phyloP scores from a whole-genome alignment of 352 stramenopile species.

The Phytophthora tentaculata region DNA sequence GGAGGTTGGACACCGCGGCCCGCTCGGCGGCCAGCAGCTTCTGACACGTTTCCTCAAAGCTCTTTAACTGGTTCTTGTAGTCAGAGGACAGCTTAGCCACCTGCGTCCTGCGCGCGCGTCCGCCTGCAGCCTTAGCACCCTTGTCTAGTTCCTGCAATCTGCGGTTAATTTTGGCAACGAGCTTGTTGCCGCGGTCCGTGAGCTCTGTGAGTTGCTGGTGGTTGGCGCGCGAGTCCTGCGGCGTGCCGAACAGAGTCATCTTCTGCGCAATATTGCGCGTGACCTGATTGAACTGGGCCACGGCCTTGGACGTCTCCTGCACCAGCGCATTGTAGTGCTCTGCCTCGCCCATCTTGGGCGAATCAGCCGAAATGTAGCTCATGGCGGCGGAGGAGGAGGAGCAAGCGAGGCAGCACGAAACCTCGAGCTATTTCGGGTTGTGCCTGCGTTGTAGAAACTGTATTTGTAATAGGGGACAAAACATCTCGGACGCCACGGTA shows the following conservation, averaged over 20 bases:
- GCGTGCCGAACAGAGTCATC: conserved; percentile 63
- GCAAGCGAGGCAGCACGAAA: neutral
- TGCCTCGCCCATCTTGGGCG: conserved; percentile 51
- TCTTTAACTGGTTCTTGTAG: conserved; percentile 70
- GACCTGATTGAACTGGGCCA: conserved; percentile 64
- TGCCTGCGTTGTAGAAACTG: conserved; percentile 5
- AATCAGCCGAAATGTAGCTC: conserved; percentile 62
- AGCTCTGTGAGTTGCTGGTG: conserved; percentile 70
- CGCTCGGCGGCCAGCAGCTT: conserved; percentile 55
- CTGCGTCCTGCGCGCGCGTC: conserved; percentile 53
- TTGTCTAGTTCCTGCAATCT: conserved; percentile 56
- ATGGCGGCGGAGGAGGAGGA: conserved; percentile 3
- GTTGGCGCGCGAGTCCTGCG: conserved; percentile 64
- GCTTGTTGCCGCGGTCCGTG: conserved; percentile 63
- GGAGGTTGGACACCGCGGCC: conserved; percentile 55
- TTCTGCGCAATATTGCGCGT: conserved; percentile 70
- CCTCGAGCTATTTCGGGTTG: conserved; percentile 23
- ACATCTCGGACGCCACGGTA: conserved; percentile 1
- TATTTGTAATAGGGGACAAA: conserved; percentile 16
- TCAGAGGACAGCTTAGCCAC: conserved; percentile 62
- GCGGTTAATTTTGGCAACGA: conserved; percentile 63
- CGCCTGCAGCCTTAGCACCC: conserved; percentile 37
- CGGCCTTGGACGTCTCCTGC: conserved; percentile 65
- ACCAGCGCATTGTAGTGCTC: conserved; percentile 63
- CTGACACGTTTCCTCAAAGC: conserved; percentile 63